Conservation (phyloP, 148 eudicot genomes). For the Rhododendron molle region DNA sequence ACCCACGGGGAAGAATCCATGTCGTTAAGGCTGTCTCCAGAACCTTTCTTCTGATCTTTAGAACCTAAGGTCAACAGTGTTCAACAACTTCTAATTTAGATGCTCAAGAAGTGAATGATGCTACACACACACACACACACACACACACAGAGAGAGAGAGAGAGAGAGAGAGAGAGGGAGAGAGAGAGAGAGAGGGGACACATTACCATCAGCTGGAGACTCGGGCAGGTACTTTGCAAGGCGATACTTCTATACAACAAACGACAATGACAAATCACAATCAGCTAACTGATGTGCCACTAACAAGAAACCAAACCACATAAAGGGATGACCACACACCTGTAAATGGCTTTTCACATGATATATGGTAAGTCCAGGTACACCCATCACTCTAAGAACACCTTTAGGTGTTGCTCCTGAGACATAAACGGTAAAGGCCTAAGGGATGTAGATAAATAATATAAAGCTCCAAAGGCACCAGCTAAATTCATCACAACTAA, state of each 20-base stretch:
- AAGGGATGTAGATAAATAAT: not conserved
- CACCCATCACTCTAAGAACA: conserved; percentile 77
- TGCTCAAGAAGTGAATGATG: not conserved
- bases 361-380: conserved; percentile 68
- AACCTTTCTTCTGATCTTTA: conserved; percentile 53
- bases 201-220: conserved; percentile 55
- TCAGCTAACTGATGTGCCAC: conserved; percentile 8
- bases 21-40: conserved; percentile 32
- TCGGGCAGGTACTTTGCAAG: conserved; percentile 63
- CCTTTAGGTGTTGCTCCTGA: conserved; percentile 82
- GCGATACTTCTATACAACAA: conserved; percentile 44
- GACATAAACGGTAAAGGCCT: conserved; percentile 5
- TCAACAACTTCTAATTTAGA: not conserved
- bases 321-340: conserved; percentile 31
- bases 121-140: not conserved
- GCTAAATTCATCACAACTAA: not conserved
- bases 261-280: not conserved
- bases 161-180: too few species aligned
- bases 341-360: conserved; percentile 86
- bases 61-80: conserved; percentile 35
- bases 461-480: not conserved
- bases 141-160: not conserved
- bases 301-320: conserved; percentile 7
- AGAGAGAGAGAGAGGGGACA: not conserved
- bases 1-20: conserved; percentile 57